Conservation (phyloP, 768 basidiomycete species). For the Mrakia gelida region DNA sequence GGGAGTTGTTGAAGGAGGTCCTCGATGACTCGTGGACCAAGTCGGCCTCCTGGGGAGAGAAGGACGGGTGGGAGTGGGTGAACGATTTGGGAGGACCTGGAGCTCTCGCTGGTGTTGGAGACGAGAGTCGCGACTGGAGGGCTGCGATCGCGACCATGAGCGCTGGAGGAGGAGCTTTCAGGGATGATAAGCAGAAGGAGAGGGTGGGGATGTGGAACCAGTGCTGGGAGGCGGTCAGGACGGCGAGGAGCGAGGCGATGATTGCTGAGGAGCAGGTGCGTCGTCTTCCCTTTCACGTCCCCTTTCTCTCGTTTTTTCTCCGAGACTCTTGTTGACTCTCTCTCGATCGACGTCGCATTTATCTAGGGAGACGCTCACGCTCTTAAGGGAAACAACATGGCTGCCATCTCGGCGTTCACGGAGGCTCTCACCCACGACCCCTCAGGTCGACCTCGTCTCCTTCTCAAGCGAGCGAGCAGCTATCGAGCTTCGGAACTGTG, state of each 20-base stretch:
- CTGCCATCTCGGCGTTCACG: conserved; percentile 13
- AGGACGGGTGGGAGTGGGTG: conserved; percentile 10
- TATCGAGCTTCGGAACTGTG: conserved; percentile 9
- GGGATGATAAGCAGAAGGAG: background rate
- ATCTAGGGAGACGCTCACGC: background rate
- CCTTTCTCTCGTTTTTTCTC: background rate
- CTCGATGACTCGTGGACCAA: conserved; percentile 10
- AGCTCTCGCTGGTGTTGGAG: background rate
- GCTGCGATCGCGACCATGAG: background rate
- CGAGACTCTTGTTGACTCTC: background rate
- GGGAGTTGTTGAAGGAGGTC: conserved; percentile 3
- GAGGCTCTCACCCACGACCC: background rate
- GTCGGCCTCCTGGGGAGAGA: background rate
- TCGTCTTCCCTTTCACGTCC: background rate
- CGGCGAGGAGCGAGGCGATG: conserved; percentile 3
- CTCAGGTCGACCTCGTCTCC: background rate
- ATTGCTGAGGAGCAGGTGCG: conserved; percentile 2
- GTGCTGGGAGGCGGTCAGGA: conserved; percentile 12
- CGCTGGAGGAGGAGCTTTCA: background rate
- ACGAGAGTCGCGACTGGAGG: conserved; percentile 4
- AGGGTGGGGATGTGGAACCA: background rate
- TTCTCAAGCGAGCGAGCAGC: conserved; percentile 14
- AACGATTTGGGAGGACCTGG: background rate
- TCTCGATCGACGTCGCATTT: too few species aligned
- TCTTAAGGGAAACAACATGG: conserved; percentile 10